Evolutionary conservation across 768 basidiomycete species (phyloP).

Genomic region (Xerocomellus dryophilus): DNA sequence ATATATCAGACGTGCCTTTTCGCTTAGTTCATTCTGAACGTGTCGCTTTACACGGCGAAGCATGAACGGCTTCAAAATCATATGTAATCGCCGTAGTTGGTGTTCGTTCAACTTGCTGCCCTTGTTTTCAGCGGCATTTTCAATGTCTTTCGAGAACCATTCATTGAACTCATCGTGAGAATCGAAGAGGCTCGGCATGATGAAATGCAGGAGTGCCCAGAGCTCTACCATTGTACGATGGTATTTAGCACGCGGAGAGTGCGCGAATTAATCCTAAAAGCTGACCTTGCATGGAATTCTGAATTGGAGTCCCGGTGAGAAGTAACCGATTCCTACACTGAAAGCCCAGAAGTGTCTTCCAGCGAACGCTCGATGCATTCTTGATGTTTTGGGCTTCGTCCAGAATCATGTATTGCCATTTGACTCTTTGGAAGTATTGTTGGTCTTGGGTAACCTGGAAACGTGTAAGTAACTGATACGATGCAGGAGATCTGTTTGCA

Average conservation of each 20-base stretch:
- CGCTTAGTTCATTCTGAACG: constrained; percentile 99
- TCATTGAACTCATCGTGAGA: constrained; percentile 99
- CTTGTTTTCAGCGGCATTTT: constrained; percentile 90
- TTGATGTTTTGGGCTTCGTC: constrained; percentile 99
- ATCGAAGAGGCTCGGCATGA: constrained; percentile 99
- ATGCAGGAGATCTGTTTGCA: background rate
- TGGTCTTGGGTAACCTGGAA: constrained; percentile 89
- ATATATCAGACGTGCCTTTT: constrained; percentile 63
- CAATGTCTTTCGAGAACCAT: constrained; percentile 99
- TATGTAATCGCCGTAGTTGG: constrained; percentile 90
- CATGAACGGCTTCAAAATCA: constrained; percentile 99
- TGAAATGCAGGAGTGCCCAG: constrained; percentile 98
- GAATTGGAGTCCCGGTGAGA: constrained; percentile 96
- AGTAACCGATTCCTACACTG: constrained; percentile 94
- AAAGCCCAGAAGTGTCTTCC: constrained; percentile 96
- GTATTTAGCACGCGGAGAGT: constrained; percentile 1
- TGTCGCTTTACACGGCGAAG: constrained; percentile 93
- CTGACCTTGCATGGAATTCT: constrained; percentile 98
- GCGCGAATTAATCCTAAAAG: background rate
- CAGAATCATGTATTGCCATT: constrained; percentile 99
- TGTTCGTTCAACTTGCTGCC: constrained; percentile 91
- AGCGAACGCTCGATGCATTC: constrained; percentile 91
- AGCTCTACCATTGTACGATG: constrained; percentile 55
- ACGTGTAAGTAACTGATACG: constrained; percentile 1
- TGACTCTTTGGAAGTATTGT: constrained; percentile 95